Conservation (phyloP, 345 rosid genomes). For the Gossypium stocksii region DNA sequence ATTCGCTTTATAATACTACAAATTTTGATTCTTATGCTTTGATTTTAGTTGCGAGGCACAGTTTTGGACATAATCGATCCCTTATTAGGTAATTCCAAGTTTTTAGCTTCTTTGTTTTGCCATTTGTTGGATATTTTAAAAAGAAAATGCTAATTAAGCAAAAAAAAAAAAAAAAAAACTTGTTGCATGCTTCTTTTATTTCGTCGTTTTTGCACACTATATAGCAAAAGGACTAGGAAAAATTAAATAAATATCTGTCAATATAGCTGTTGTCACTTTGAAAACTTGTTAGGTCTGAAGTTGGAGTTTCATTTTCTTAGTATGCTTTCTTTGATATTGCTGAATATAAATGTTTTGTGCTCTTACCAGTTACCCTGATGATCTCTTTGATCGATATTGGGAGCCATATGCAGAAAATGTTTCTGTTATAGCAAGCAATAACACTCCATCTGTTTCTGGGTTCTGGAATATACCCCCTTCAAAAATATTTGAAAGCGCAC, state of each 20-base stretch:
- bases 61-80: slow-evolving; percentile 59
- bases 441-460: slow-evolving; percentile 52
- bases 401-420: slow-evolving; percentile 42
- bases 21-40: slow-evolving; percentile 48
- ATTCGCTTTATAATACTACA: slow-evolving; percentile 67
- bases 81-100: slow-evolving; percentile 41
- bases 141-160: not conserved
- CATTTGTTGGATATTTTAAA: not conserved
- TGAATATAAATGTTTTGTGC: not conserved
- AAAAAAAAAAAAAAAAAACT: not conserved
- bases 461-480: slow-evolving; percentile 89
- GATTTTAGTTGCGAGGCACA: slow-evolving; percentile 62
- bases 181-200: not conserved
- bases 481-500: slow-evolving; percentile 60
- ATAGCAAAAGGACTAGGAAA: not conserved
- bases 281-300: not conserved
- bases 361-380: slow-evolving; percentile 67
- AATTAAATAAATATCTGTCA: not conserved
- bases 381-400: slow-evolving; percentile 76
- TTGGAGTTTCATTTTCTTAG: not conserved
- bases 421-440: slow-evolving; percentile 37
- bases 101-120: not conserved
- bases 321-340: not conserved
- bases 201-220: not conserved
- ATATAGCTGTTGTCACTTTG: not conserved